Base-by-base conservation (phyloP, 495 filamentous ascomycete genomes). In the Xylaria intraflava region DNA sequence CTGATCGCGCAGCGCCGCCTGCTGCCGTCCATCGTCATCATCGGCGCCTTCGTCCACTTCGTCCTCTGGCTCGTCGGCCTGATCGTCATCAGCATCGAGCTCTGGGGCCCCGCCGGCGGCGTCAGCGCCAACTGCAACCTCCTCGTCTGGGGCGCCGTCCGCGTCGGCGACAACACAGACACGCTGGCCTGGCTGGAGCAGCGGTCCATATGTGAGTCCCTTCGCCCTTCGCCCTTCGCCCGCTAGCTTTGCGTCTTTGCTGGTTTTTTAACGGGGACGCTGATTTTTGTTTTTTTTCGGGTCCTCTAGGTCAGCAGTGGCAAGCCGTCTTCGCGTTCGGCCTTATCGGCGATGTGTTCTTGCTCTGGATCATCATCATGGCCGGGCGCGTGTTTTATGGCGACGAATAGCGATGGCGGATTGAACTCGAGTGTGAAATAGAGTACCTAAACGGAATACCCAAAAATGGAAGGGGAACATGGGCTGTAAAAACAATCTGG, bases 291-390 rank as follows among this genome's bases (percentile, higher is more conserved):
- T n/a, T n/a, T n/a, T n/a, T n/a, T n/a, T n/a, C n/a, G n/a, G n/a
- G n/a, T n/a, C n/a, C n/a, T n/a, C n/a, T 47, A 75, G 75, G 74
- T 59, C 69, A 77, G 60, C 73, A 69, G 55, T 87, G 83, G 84
- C 68, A 78, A 53, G 80, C 83, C 0, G 78, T 73, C 8, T 85
- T 83, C 65, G 81, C 81, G 20, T 85, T 86, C 61, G 86, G 83
- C 58, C 67, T 95, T 45, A 78, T 95, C 5, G 92, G 88, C 43
- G 81, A 75, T 9, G 79, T 97, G 23, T 94, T 96, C 64, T 80
- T 95, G 62, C 60, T 96, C 6, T 97, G 90, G 91, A 92, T 97
- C 76, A 90, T 96, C 66, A 72, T 97, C 42, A 89, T 97, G 84
- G 84, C 86, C 16, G 87, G 83, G 71, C 88, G 95, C 69, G 93